Evolutionary conservation across 2,329 filamentous ascomycete genomes (phyloP).

Genomic region (Sclerotinia spermophila): DNA sequence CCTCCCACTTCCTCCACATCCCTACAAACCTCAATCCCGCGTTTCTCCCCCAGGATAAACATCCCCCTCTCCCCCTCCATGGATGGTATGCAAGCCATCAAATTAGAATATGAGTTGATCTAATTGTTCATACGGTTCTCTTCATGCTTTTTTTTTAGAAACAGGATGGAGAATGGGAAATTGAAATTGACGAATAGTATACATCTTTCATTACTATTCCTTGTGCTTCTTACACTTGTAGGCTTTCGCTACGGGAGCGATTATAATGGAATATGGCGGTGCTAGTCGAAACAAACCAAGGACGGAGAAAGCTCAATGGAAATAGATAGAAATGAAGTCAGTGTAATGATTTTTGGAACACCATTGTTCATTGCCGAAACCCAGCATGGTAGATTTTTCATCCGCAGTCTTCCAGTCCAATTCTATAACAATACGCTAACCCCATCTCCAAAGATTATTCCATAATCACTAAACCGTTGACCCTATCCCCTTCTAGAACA

Average conservation of each 20-base stretch:
- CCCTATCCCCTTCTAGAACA: background rate
- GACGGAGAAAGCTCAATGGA: background rate
- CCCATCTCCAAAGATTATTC: background rate
- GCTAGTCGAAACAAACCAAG: background rate
- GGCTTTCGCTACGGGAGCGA: too few relatives aligned
- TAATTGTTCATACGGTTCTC: background rate
- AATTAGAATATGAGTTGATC: too few relatives aligned
- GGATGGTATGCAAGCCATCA: too few relatives aligned
- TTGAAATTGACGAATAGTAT: background rate
- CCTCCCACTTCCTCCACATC: too few relatives aligned
- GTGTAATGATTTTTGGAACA: background rate
- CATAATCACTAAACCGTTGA: background rate
- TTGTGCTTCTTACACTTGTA: background rate
- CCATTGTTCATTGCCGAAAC: background rate
- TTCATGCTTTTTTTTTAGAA: background rate
- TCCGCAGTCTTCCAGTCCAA: background rate
- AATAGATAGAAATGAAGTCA: background rate
- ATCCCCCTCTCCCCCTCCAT: too few relatives aligned
- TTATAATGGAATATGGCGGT: background rate
- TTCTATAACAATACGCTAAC: background rate
- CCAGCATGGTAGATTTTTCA: background rate
- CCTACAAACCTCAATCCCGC: too few relatives aligned
- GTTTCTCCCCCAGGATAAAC: too few relatives aligned
- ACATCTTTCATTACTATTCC: background rate
- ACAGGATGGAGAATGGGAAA: rapidly evolving